Evolutionary conservation across 768 basidiomycete species (phyloP).

Genomic region (Boletus coccyginus): DNA sequence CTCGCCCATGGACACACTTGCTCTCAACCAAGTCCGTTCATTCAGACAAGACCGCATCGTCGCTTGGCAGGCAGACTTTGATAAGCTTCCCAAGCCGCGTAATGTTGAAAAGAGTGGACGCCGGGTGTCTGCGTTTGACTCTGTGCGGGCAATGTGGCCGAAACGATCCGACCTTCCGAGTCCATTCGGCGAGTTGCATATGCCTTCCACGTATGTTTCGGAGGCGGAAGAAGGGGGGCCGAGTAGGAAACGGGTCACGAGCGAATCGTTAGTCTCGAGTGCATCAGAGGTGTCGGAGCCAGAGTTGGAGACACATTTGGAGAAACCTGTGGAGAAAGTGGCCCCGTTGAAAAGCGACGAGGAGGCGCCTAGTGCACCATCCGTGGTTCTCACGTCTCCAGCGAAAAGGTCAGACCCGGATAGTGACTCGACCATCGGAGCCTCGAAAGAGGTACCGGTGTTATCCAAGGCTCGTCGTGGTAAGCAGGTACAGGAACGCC

Average conservation of each 20-base stretch:
- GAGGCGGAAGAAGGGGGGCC: constrained; percentile 65
- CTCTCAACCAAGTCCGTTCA: constrained; percentile 80
- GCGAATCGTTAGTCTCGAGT: constrained; percentile 62
- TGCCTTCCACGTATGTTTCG: constrained; percentile 65
- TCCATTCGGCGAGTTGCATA: constrained; percentile 50
- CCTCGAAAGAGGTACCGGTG: constrained; percentile 31
- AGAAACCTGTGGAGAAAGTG: constrained; percentile 21
- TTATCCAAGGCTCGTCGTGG: constrained; percentile 14
- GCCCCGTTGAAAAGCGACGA: constrained; percentile 15
- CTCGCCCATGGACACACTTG: constrained; percentile 78
- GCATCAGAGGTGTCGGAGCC: constrained; percentile 70
- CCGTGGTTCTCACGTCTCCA: constrained; percentile 9
- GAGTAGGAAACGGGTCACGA: constrained; percentile 45
- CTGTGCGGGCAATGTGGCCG: constrained; percentile 73
- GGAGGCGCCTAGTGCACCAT: constrained; percentile 10
- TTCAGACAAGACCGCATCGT: constrained; percentile 91
- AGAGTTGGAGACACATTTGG: constrained; percentile 40
- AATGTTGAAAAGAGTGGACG: constrained; percentile 51
- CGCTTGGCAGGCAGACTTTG: constrained; percentile 95
- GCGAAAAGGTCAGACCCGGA: constrained; percentile 59
- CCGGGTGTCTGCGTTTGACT: constrained; percentile 61
- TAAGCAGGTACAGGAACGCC: constrained; percentile 34
- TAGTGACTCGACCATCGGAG: constrained; percentile 84
- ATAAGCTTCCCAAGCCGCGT: constrained; percentile 74
- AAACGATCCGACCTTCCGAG: constrained; percentile 53